Evolutionary conservation across 1,139 yeast species (phyloP), one percentile per base, ranked within the genome.

Genomic region (Hansenula lynferdii): DNA sequence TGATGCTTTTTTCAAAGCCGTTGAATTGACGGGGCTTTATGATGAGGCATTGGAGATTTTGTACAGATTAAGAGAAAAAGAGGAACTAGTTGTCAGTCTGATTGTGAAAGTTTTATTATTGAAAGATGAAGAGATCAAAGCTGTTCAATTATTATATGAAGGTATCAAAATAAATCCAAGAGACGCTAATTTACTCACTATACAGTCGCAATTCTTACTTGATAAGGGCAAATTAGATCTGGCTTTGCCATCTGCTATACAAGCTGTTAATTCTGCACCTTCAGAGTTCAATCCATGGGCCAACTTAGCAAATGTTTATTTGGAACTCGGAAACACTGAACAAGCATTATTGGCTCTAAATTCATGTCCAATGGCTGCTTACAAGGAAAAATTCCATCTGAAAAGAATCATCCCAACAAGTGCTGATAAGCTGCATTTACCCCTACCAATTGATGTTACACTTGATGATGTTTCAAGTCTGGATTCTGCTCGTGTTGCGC

Each of bases 261-360:
- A 83, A 45, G 92, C 96, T 2, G 95, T 89, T 11, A 80, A 84
- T 53, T 76, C 94, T 4, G 76, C 95, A 0, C 99, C 99, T 1
- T 84, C 95, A 3, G 98, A 92, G 60, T 92, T 87, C 61, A 73
- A 72, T 50, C 76, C 96, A n/a, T 92, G 99, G 99, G 78, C 85
- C 12, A 68, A 75, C 41, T 65, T 94, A 42, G 89, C 90, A 4
- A 72, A 76, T 50, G 81, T 83, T 2, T 87, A 92, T 57, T 80
- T 92, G 34, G 75, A 78, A 43, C 64, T 75, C 46, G 86, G 81
- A 39, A 94, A 92, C 59, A 84, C 80, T 56, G 92, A 85, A 54
- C 82, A 83, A 56, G 96, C 97, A 0, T 70, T 94, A 42, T 64
- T 90, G 42, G 81, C 96, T 0, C 70, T 92, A 50, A 92, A 92